phyloP scores from a whole-genome alignment of 129 eudicot species.

The Mikania micrantha region DNA sequence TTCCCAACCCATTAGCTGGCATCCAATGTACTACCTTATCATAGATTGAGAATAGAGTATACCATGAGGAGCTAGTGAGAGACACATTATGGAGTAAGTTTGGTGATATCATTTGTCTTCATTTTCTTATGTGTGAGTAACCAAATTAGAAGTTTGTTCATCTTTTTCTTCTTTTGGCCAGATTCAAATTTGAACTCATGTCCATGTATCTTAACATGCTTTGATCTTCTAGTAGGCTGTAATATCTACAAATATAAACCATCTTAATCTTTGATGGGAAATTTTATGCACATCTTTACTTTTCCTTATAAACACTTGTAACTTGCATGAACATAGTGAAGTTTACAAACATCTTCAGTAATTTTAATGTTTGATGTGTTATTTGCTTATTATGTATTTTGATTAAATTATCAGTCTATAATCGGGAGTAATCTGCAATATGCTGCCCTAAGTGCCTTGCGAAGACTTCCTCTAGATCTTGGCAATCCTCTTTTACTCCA shows the following conservation, averaged over 20 bases:
- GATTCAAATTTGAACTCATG: background rate
- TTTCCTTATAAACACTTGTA: background rate
- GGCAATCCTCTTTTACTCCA: conserved; percentile 85
- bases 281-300: background rate
- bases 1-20: background rate
- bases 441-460: conserved; percentile 85
- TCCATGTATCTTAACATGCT: background rate
- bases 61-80: background rate
- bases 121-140: background rate
- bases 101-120: background rate
- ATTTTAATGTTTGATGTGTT: background rate
- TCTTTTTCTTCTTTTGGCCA: background rate
- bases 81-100: background rate
- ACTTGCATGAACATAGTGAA: background rate
- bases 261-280: background rate
- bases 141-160: background rate
- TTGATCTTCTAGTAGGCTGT: background rate
- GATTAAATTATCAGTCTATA: conserved; percentile 37
- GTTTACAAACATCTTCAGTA: background rate
- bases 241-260: background rate
- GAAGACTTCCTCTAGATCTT: conserved; percentile 96
- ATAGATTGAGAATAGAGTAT: background rate
- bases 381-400: background rate
- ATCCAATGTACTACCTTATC: background rate
- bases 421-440: conserved; percentile 90